A percentile compares a stretch with the other conserved stretches of the same genome.
Conservation (phyloP, 371 early-diverging fungal genomes). For the Thermomucor indicae-seudaticae region DNA sequence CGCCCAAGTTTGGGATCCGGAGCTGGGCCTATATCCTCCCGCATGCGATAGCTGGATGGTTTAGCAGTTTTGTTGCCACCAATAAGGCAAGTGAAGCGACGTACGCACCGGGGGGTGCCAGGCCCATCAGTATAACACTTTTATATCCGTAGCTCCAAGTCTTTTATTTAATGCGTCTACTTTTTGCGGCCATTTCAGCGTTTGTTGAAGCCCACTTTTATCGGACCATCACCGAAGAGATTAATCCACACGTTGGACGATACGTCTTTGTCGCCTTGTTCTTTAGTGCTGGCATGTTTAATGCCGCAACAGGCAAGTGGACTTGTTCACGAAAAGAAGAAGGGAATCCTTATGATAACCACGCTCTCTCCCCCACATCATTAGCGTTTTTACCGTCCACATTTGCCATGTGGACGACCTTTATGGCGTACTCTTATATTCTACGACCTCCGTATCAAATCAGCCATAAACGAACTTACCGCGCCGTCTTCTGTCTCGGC, state of each 20-base stretch:
- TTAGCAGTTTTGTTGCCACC: slow-evolving; percentile 41
- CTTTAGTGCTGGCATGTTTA: slow-evolving; percentile 84
- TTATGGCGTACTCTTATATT: slow-evolving; percentile 70
- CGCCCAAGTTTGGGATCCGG: slow-evolving; percentile 83
- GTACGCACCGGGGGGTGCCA: too few relatives aligned
- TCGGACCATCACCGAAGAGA: slow-evolving; percentile 54
- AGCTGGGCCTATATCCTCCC: slow-evolving; percentile 80
- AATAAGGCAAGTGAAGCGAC: slow-evolving; percentile 42
- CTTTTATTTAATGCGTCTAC: slow-evolving; percentile 71
- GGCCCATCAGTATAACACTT: too few relatives aligned
- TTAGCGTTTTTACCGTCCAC: slow-evolving; percentile 86
- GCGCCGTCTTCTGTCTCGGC: slow-evolving; percentile 59
- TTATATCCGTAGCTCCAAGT: slow-evolving; percentile 62
- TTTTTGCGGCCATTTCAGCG: slow-evolving; percentile 61
- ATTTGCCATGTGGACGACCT: slow-evolving; percentile 86
- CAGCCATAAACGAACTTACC: slow-evolving; percentile 43
- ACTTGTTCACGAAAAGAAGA: neutral
- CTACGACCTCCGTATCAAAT: slow-evolving; percentile 49
- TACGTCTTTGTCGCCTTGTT: slow-evolving; percentile 62
- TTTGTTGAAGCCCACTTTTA: slow-evolving; percentile 74
- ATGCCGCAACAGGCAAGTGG: slow-evolving; percentile 64
- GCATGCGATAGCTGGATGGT: slow-evolving; percentile 49
- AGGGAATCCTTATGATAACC: neutral
- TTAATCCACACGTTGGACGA: slow-evolving; percentile 66
- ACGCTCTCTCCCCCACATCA: neutral